phyloP scores from a whole-genome alignment of 2,329 filamentous ascomycete genomes.

The Dendryphion nanum region DNA sequence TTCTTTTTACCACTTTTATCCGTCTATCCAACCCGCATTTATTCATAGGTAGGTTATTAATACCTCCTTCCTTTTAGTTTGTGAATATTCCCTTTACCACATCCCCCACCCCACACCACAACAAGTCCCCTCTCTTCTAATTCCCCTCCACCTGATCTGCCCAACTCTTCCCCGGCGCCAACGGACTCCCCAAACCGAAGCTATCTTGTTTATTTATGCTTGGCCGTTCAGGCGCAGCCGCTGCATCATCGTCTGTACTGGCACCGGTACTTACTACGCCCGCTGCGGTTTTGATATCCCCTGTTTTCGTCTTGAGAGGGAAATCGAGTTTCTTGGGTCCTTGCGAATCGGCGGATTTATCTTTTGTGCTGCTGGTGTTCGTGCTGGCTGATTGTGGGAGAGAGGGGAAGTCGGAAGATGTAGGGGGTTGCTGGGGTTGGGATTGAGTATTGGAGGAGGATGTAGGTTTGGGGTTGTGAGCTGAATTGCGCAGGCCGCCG shows the following conservation, averaged over 20 bases:
- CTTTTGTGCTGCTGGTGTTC: constrained; percentile 10
- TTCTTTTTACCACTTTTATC: too few species aligned
- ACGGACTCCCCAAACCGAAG: constrained; percentile 29
- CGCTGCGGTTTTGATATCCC: constrained; percentile 18
- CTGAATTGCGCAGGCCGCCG: constrained; percentile 28
- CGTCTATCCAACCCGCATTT: too few species aligned
- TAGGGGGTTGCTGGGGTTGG: constrained; percentile 30
- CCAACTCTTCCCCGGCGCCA: constrained; percentile 40
- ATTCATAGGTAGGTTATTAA: too few species aligned
- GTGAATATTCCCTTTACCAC: too few species aligned
- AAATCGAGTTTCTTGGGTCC: constrained; percentile 30
- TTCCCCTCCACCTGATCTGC: constrained; percentile 45
- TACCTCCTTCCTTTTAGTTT: too few species aligned
- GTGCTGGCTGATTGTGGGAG: constrained; percentile 41
- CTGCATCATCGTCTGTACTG: too few species aligned
- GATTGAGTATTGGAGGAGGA: constrained; percentile 13
- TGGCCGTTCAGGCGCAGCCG: constrained; percentile 17
- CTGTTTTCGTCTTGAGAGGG: constrained; percentile 24
- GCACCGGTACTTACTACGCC: too few species aligned
- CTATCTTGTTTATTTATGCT: constrained; percentile 30
- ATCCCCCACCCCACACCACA: too few species aligned
- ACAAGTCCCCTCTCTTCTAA: too few species aligned
- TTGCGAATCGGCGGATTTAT: constrained; percentile 6
- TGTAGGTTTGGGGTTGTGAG: constrained; percentile 12
- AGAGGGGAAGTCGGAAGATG: constrained; percentile 47